phyloP scores from a whole-genome alignment of 2,329 filamentous ascomycete species.

The Aspergillus sclerotialis region DNA sequence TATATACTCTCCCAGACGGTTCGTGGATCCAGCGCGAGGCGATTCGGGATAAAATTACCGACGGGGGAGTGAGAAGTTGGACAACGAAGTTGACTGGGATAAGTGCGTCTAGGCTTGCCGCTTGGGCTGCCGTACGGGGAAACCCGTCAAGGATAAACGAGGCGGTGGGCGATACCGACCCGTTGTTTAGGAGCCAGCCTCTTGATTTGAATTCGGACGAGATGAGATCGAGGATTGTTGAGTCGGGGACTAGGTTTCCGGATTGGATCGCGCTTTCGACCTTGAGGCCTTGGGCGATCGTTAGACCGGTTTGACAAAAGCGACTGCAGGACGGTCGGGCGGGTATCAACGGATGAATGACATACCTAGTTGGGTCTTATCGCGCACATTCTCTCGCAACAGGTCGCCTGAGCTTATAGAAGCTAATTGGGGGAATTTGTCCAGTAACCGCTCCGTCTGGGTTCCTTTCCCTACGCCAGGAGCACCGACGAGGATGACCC shows the following conservation, averaged over 20 bases:
- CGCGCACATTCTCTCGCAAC: slow-evolving; percentile 85
- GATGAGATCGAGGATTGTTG: slow-evolving; percentile 86
- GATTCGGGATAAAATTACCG: slow-evolving; percentile 84
- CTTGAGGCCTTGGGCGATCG: slow-evolving; percentile 73
- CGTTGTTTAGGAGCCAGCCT: slow-evolving; percentile 63
- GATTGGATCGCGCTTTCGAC: slow-evolving; percentile 83
- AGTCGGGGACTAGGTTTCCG: slow-evolving; percentile 84
- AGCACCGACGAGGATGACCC: slow-evolving; percentile 89
- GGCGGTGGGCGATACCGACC: slow-evolving; percentile 62
- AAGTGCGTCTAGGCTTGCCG: slow-evolving; percentile 65
- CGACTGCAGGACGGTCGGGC: background rate
- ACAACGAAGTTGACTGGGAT: slow-evolving; percentile 95
- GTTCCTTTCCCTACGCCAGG: slow-evolving; percentile 98
- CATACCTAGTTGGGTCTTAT: slow-evolving; percentile 74
- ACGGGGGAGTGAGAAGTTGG: slow-evolving; percentile 74
- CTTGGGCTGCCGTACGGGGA: slow-evolving; percentile 79
- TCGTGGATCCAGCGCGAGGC: slow-evolving; percentile 90
- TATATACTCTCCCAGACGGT: slow-evolving; percentile 87
- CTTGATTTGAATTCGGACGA: slow-evolving; percentile 78
- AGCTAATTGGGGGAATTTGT: slow-evolving; percentile 79
- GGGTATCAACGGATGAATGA: background rate
- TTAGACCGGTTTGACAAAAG: slow-evolving; percentile 6
- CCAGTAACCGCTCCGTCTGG: slow-evolving; percentile 80
- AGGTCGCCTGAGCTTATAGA: slow-evolving; percentile 93
- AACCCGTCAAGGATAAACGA: slow-evolving; percentile 97